Evolutionary conservation across 768 basidiomycete species (phyloP).

Genomic region (Polyporus arcularius): DNA sequence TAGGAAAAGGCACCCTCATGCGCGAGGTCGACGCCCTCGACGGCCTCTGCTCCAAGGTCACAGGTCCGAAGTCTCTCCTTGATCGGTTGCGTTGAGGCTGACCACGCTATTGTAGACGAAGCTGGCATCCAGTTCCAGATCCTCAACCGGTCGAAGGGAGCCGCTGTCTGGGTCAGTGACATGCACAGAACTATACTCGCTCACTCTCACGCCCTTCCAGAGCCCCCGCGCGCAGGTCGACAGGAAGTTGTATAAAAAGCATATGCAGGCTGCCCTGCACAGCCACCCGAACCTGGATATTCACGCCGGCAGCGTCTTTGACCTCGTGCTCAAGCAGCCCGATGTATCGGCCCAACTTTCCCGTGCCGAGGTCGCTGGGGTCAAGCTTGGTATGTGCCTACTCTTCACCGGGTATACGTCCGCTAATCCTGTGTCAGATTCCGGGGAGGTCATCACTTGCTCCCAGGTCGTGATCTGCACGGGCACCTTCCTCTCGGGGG

Average conservation of each 20-base stretch:
- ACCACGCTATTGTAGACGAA: slow-evolving; percentile 52
- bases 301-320: slow-evolving; percentile 74
- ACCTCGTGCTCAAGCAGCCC: slow-evolving; percentile 64
- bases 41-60: slow-evolving; percentile 80
- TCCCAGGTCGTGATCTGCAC: slow-evolving; percentile 87
- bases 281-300: slow-evolving; percentile 72
- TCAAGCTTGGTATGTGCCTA: slow-evolving; percentile 56
- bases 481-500: slow-evolving; percentile 88
- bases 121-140: slow-evolving; percentile 90
- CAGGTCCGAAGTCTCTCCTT: slow-evolving; percentile 47
- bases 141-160: slow-evolving; percentile 81
- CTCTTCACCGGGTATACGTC: not conserved
- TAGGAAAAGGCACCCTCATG: slow-evolving; percentile 92
- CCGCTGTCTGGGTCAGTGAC: slow-evolving; percentile 82
- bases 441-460: slow-evolving; percentile 73
- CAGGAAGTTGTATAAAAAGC: slow-evolving; percentile 75
- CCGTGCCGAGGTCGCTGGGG: slow-evolving; percentile 46
- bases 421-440: slow-evolving; percentile 45
- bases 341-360: slow-evolving; percentile 26
- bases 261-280: slow-evolving; percentile 74
- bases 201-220: slow-evolving; percentile 42
- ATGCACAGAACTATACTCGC: not conserved
- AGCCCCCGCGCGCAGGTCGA: slow-evolving; percentile 91
- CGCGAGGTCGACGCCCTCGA: slow-evolving; percentile 90
- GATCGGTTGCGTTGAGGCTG: not conserved